These are phyloP conservation scores for Exophiala alcalophila DNA, from an alignment of 2,329 filamentous ascomycete genomes.

Conservation along the genomic window DNA sequence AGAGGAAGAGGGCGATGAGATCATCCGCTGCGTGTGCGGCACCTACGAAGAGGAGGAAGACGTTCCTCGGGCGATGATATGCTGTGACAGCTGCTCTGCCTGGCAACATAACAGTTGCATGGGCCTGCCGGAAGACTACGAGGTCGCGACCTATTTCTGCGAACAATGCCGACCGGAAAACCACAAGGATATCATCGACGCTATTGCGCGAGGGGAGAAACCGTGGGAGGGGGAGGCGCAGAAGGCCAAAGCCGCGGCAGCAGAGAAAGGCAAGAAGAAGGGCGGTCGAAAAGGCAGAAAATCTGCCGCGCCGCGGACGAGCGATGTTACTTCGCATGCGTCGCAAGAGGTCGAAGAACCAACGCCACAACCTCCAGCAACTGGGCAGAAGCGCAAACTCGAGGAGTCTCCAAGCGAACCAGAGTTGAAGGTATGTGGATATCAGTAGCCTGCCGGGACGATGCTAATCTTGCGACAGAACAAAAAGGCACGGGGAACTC, in stretches of 20 bases:
- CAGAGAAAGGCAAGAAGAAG: slow-evolving; percentile 57
- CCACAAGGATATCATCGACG: slow-evolving; percentile 75
- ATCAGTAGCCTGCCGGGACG: background rate
- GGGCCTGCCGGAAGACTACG: slow-evolving; percentile 72
- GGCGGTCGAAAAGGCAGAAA: slow-evolving; percentile 58
- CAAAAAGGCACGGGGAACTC: slow-evolving; percentile 31
- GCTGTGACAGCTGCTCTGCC: slow-evolving; percentile 84
- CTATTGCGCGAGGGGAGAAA: slow-evolving; percentile 74
- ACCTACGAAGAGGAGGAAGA: slow-evolving; percentile 82
- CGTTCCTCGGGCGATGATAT: slow-evolving; percentile 88
- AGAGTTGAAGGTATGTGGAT: slow-evolving; percentile 25
- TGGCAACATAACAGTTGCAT: slow-evolving; percentile 99
- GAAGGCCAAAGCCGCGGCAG: slow-evolving; percentile 60
- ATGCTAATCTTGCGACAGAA: slow-evolving; percentile 32
- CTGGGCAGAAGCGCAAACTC: slow-evolving; percentile 45
- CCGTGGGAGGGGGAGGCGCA: slow-evolving; percentile 75
- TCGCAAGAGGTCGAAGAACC: slow-evolving; percentile 39
- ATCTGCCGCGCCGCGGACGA: slow-evolving; percentile 61
- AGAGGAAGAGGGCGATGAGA: slow-evolving; percentile 61
- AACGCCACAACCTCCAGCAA: slow-evolving; percentile 19
- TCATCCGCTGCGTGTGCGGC: slow-evolving; percentile 92
- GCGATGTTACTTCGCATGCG: slow-evolving; percentile 56
- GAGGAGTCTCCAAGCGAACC: slow-evolving; percentile 37
- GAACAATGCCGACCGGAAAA: slow-evolving; percentile 82
- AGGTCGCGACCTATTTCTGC: slow-evolving; percentile 85